Base-by-base conservation (phyloP, 768 basidiomycete genomes). In the Exidia glandulosa region DNA sequence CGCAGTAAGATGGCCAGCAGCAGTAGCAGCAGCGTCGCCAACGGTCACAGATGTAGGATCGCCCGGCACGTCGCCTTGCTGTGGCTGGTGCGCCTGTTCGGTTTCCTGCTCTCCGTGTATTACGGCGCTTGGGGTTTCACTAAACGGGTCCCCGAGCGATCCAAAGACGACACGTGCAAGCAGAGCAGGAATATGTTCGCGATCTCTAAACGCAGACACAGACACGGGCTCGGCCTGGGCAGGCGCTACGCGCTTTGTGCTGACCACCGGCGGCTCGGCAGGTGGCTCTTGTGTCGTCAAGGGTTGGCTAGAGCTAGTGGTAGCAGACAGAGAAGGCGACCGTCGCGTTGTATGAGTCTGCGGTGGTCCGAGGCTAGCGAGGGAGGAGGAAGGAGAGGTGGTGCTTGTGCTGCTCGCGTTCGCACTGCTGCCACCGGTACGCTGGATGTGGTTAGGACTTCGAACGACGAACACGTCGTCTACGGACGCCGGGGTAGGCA, bases 401-500 rank as follows among this genome's bases (percentile, higher is more conserved):
- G 57, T 16, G 68, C 68, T 2, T 80, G 72, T 50, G 77, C 59
- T 3, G 84, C 69, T 2, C 82, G 81, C 19, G 83, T 67, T 10
- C 73, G 71, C 33, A 67, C 34, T 71, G 76, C 47, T 71, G 74
- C n/a, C 55, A 61, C 47, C 58, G 61, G 33, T 61, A 67, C 33
- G 25, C 27, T 54, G 50, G 30, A 25, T 25, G 25, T 54, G 50
- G 10, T 27, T 19, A 27, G 14, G 50, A 14, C 25, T 14, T 27
- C 50, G 50, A 12, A 54, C 50, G 25, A 54, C 50, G 30, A 54
- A 54, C 50, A 54, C 50, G 50, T 54, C 50, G 50, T 54, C 50
- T 13, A 54, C 25, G 31, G 27, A 13, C 58, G 9, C 30, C 32
- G 64, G 60, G 45, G 68, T 56, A 52, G 60, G 36, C 33, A 62